A percentile compares a stretch with the other conserved stretches of the same genome.
phyloP scores from a whole-genome alignment of 805 yeast genomes.

The Deakozyma indianensis region DNA sequence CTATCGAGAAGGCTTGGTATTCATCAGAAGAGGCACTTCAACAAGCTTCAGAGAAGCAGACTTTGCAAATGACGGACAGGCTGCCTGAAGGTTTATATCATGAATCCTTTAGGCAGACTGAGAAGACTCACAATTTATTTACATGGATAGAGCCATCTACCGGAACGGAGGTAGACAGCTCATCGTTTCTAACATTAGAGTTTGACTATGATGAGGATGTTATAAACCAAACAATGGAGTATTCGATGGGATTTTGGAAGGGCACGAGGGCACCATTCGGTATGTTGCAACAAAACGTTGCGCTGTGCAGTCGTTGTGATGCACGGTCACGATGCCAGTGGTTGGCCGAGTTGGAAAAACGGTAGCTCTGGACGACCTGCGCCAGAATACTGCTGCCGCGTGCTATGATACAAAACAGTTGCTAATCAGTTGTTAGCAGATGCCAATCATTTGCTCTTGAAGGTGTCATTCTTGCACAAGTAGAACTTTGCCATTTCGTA shows the following conservation, averaged over 20 bases:
- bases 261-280: conserved; percentile 13
- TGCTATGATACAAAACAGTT: neutral
- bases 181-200: conserved; percentile 7
- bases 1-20: neutral
- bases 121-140: neutral
- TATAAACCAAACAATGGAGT: conserved; percentile 6
- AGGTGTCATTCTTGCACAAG: conserved; percentile 15
- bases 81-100: no score
- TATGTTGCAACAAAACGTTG: conserved; percentile 7
- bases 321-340: conserved; percentile 9
- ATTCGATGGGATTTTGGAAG: conserved; percentile 12
- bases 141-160: no score
- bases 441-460: conserved; percentile 1
- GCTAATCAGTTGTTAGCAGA: conserved; percentile 1
- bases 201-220: conserved; percentile 8
- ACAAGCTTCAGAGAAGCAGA: no score
- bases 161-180: no score
- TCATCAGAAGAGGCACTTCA: no score
- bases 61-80: no score
- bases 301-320: conserved; percentile 11
- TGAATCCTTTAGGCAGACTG: no score
- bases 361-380: neutral
- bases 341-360: conserved; percentile 5
- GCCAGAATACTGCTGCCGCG: neutral
- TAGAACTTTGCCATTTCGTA: conserved; percentile 91